These are phyloP conservation scores for Tylopilus sp. DNA, from an alignment of 768 basidiomycete species.

Conservation along the genomic window DNA sequence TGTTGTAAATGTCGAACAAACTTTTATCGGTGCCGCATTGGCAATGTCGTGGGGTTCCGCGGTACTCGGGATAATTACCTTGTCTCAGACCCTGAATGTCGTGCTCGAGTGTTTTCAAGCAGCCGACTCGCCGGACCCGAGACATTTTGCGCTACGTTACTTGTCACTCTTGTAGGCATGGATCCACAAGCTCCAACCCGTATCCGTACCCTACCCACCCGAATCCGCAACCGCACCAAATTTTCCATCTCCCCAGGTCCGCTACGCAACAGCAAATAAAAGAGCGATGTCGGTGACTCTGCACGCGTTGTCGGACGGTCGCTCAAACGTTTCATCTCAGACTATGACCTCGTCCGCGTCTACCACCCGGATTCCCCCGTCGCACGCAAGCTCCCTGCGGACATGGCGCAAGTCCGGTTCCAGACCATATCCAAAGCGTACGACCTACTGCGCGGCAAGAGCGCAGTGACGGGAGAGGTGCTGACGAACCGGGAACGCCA, in stretches of 20 bases:
- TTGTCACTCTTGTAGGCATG: slow-evolving; percentile 13
- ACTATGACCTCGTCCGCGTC: slow-evolving; percentile 75
- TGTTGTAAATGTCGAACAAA: neutral
- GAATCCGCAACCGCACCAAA: slow-evolving; percentile 58
- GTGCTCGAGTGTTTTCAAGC: slow-evolving; percentile 3
- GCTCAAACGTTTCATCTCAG: slow-evolving; percentile 33
- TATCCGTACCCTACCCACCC: slow-evolving; percentile 51
- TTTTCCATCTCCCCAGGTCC: slow-evolving; percentile 55
- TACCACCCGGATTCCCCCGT: slow-evolving; percentile 72
- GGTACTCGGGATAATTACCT: neutral
- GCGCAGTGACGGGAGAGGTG: slow-evolving; percentile 19
- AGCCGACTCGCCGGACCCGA: neutral
- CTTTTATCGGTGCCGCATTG: too few species aligned
- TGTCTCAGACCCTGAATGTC: slow-evolving; percentile 9
- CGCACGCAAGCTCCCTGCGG: slow-evolving; percentile 40
- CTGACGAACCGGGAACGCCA: slow-evolving; percentile 14
- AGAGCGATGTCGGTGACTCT: slow-evolving; percentile 47
- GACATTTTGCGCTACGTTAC: slow-evolving; percentile 2
- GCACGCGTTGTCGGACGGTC: neutral
- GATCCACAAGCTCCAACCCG: slow-evolving; percentile 25
- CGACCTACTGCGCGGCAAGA: slow-evolving; percentile 54
- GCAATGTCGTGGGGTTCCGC: neutral
- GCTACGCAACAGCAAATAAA: slow-evolving; percentile 56
- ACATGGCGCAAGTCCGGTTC: slow-evolving; percentile 60
- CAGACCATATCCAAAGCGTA: slow-evolving; percentile 69